phyloP scores from a whole-genome alignment of 805 yeast species.

The Candida maltosa region DNA sequence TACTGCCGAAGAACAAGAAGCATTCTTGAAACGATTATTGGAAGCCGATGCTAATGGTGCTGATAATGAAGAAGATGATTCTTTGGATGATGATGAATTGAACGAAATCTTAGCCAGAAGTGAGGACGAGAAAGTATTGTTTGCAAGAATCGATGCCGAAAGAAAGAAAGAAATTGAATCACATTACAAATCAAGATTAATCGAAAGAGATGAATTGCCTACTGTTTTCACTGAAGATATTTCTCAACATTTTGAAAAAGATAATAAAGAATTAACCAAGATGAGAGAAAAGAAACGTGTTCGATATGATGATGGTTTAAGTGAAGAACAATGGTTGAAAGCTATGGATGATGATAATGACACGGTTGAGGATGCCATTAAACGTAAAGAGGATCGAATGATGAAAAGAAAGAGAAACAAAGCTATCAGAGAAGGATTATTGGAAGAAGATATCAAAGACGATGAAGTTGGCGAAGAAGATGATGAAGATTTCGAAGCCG shows the following conservation, averaged over 20 bases:
- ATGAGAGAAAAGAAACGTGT: constrained; percentile 76
- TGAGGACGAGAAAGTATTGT: constrained; percentile 56
- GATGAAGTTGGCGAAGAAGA: constrained; percentile 24
- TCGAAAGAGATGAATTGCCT: constrained; percentile 72
- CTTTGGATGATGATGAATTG: constrained; percentile 66
- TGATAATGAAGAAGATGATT: constrained; percentile 51
- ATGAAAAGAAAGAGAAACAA: constrained; percentile 35
- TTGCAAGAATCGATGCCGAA: constrained; percentile 59
- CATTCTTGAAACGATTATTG: constrained; percentile 62
- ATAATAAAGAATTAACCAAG: constrained; percentile 50
- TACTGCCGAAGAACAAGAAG: constrained; percentile 85
- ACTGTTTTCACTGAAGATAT: constrained; percentile 70
- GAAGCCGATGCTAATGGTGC: constrained; percentile 65
- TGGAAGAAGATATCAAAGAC: constrained; percentile 19
- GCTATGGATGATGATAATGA: constrained; percentile 75
- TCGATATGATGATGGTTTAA: constrained; percentile 82
- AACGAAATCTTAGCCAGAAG: constrained; percentile 69
- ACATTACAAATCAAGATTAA: constrained; percentile 49
- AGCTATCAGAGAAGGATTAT: constrained; percentile 16
- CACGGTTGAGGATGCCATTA: constrained; percentile 56
- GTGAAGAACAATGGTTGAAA: constrained; percentile 91
- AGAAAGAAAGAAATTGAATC: constrained; percentile 36
- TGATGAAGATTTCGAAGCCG: constrained; percentile 13
- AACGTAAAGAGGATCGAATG: constrained; percentile 44
- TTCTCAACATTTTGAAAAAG: constrained; percentile 47